Evolutionary conservation across 2,329 filamentous ascomycete genomes (phyloP), one percentile per base, ranked within the genome.

Genomic region (Ophiostoma angusticollis): DNA sequence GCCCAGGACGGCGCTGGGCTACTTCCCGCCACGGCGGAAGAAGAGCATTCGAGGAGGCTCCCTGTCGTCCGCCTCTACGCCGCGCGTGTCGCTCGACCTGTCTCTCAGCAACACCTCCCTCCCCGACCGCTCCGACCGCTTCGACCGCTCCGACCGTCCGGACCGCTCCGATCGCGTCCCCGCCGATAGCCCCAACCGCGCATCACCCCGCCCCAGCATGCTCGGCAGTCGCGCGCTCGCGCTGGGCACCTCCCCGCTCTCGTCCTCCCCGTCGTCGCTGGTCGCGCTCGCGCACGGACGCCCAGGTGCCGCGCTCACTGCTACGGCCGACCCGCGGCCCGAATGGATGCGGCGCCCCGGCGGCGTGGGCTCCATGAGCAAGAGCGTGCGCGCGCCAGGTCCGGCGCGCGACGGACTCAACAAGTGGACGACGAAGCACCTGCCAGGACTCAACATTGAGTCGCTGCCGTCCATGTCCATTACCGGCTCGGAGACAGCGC

Each of bases 21-120:
- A 89, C 60, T 96, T 96, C 53, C 89, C 89, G 3, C 87, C 87
- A 7, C 74, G 86, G 16, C 71, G 86, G 54, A 84, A 87, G 75
- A 91, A 91, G 78, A 91, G 82, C 46, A 30, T 42, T 17, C 60
- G 73, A 9, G n/a, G n/a, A n/a, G 65, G 71, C 50, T 77, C 77
- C 1, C 70, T 72, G 37, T 81, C 82, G 3, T 69, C 75, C 12
- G 49, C 77, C 37, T 74, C 78, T 14, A 84, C 80, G 2, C 81
- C 82, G 7, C 72, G 74, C 16, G 68, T 72, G 31, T 83, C 78
- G 27, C 58, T 78, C 28, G 79, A 83, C 41, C 51, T 77, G 8
- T 64, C 68, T 7, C 70, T 68, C 39, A 60, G 67, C 39, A 39
- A 37, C 21, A 17, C 39, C 1, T 41, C 35, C 6, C 17, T 35